Evolutionary conservation across 1,139 yeast species (phyloP).

Genomic region (Pichia sp.): DNA sequence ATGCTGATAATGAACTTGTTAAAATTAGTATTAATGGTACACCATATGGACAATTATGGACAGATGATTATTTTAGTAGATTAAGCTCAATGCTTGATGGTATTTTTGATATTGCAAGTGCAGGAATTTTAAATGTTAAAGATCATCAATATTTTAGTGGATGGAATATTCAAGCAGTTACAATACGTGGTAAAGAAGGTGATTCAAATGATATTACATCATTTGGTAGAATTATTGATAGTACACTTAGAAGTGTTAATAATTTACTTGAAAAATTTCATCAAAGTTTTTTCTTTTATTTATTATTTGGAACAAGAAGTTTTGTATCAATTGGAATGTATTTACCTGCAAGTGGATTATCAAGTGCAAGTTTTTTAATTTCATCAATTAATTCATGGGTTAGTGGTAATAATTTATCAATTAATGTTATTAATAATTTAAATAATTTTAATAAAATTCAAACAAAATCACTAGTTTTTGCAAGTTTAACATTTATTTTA

Average conservation of each 20-base stretch:
- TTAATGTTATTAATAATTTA: constrained; percentile 13
- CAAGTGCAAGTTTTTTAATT: constrained; percentile 65
- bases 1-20: constrained; percentile 71
- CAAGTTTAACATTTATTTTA: constrained; percentile 17
- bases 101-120: constrained; percentile 56
- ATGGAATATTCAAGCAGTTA: constrained; percentile 90
- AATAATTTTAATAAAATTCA: constrained; percentile 6
- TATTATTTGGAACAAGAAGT: constrained; percentile 66
- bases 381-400: constrained; percentile 60
- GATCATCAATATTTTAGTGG: constrained; percentile 94
- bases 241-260: constrained; percentile 81
- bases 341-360: constrained; percentile 74
- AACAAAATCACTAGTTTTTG: constrained; percentile 19
- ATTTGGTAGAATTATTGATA: constrained; percentile 85
- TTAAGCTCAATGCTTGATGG: constrained; percentile 59
- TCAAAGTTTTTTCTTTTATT: constrained; percentile 91
- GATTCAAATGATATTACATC: constrained; percentile 80
- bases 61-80: constrained; percentile 48
- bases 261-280: constrained; percentile 93
- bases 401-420: constrained; percentile 31
- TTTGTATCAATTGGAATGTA: constrained; percentile 95
- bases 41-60: constrained; percentile 39
- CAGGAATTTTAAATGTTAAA: constrained; percentile 52
- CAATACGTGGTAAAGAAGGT: constrained; percentile 55
- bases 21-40: constrained; percentile 62